Evolutionary conservation across 2,329 filamentous ascomycete genomes (phyloP).

Genomic region (Diplodia intermedia): DNA sequence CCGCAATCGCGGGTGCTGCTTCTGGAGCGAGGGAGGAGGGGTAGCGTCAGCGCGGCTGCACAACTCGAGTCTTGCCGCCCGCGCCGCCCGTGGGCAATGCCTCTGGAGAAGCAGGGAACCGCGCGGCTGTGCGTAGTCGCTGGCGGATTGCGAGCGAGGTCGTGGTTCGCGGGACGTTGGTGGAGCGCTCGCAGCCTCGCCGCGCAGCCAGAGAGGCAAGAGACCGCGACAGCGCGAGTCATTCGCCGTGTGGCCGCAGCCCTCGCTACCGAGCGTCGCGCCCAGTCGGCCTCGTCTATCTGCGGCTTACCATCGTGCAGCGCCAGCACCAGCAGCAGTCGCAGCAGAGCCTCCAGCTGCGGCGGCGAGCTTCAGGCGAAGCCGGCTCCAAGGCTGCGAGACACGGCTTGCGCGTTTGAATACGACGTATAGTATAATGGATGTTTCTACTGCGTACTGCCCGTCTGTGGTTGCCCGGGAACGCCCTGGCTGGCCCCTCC

Average conservation of each 20-base stretch:
- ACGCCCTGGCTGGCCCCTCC: not conserved
- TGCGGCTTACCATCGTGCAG: constrained; percentile 21
- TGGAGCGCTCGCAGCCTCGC: not conserved
- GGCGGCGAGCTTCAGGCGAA: not conserved
- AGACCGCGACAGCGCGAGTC: constrained; percentile 1
- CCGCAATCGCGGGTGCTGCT: constrained; percentile 25
- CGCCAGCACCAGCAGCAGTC: not conserved
- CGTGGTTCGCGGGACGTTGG: not conserved
- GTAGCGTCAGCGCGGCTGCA: constrained; percentile 28
- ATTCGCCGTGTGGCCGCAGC: not conserved
- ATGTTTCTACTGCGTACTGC: not conserved
- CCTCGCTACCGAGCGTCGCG: not conserved
- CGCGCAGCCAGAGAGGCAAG: not conserved
- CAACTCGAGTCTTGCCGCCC: constrained; percentile 10
- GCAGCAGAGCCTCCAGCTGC: constrained; percentile 12
- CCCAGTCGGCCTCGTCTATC: constrained; percentile 16
- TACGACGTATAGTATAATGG: not conserved
- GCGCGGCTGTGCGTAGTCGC: constrained; percentile 8
- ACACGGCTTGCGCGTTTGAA: not conserved
- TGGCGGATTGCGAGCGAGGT: not conserved
- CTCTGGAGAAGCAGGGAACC: not conserved
- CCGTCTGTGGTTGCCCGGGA: not conserved
- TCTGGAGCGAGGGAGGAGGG: constrained; percentile 28
- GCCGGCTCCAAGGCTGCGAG: not conserved
- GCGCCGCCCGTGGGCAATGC: not conserved